phyloP scores from a whole-genome alignment of 2,329 filamentous ascomycete species.

The Fusarium marasasianum region DNA sequence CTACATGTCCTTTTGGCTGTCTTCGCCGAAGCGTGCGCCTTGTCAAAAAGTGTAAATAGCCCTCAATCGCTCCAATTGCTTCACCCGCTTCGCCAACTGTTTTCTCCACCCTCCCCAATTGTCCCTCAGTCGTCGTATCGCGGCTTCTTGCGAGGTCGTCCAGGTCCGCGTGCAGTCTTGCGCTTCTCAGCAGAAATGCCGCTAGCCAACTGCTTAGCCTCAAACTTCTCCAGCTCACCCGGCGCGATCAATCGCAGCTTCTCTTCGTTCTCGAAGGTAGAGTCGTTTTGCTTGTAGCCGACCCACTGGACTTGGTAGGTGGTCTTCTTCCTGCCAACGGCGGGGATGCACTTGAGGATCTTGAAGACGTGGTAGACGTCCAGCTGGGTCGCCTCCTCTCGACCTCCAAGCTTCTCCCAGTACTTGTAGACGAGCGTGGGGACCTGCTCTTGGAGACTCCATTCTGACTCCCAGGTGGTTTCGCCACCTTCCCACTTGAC shows the following conservation, averaged over 20 bases:
- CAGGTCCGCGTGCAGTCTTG: conserved; percentile 31
- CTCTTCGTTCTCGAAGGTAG: conserved; percentile 37
- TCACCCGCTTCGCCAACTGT: neutral
- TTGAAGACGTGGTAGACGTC: conserved; percentile 42
- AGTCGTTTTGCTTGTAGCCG: conserved; percentile 37
- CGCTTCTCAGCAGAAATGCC: conserved; percentile 34
- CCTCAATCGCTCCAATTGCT: neutral
- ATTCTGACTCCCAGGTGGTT: conserved; percentile 40
- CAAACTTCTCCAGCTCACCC: conserved; percentile 37
- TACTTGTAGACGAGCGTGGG: conserved; percentile 41
- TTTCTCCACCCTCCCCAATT: neutral
- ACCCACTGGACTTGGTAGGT: conserved; percentile 43
- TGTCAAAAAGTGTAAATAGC: neutral
- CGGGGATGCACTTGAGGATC: conserved; percentile 36
- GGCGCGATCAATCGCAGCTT: conserved; percentile 39
- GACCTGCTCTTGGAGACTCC: conserved; percentile 41
- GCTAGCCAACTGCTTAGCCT: conserved; percentile 33
- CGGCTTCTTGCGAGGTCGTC: conserved; percentile 40
- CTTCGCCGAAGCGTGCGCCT: neutral
- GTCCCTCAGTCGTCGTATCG: neutral
- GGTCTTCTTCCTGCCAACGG: conserved; percentile 26
- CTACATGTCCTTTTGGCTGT: conserved; percentile 10
- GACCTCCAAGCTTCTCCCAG: conserved; percentile 39
- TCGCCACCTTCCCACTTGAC: conserved; percentile 40
- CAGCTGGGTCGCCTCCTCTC: conserved; percentile 37